Evolutionary conservation across 2,329 filamentous ascomycete species (phyloP).

Genomic region (Aspergillus unguis): DNA sequence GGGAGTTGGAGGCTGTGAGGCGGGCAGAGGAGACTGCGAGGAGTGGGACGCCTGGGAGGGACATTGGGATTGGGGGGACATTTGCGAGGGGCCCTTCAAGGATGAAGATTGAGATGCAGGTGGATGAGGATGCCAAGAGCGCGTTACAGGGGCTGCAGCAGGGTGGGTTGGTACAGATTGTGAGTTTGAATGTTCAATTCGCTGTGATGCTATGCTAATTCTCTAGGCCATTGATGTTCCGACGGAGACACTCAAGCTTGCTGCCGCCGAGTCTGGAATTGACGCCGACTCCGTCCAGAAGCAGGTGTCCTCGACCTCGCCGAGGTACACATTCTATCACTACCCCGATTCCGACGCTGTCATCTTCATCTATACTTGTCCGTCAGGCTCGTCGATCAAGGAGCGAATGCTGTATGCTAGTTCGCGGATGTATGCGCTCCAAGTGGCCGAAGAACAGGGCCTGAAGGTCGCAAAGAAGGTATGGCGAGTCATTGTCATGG

Average conservation of each 20-base stretch:
- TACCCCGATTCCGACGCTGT: slow-evolving; percentile 48
- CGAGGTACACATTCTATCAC: slow-evolving; percentile 61
- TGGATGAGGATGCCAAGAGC: slow-evolving; percentile 52
- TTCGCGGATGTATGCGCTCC: slow-evolving; percentile 53
- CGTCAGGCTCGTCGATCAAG: slow-evolving; percentile 58
- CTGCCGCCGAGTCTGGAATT: slow-evolving; percentile 42
- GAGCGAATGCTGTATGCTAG: slow-evolving; percentile 65
- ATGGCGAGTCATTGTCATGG: slow-evolving; percentile 11
- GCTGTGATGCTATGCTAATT: slow-evolving; percentile 17
- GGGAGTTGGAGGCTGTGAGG: slow-evolving; percentile 55
- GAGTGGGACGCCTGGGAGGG: slow-evolving; percentile 50
- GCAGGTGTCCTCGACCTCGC: slow-evolving; percentile 52
- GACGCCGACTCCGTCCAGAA: slow-evolving; percentile 44
- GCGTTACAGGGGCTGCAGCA: slow-evolving; percentile 45
- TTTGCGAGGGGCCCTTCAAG: slow-evolving; percentile 32
- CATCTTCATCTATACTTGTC: slow-evolving; percentile 64
- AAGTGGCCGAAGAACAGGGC: slow-evolving; percentile 54
- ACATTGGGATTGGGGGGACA: slow-evolving; percentile 46
- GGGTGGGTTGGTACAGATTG: slow-evolving; percentile 50
- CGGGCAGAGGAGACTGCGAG: slow-evolving; percentile 58
- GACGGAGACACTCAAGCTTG: slow-evolving; percentile 57
- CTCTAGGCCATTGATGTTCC: slow-evolving; percentile 38
- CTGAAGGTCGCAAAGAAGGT: slow-evolving; percentile 57
- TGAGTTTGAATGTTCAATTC: slow-evolving; percentile 27
- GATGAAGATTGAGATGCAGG: slow-evolving; percentile 49